Conservation (phyloP, 2,329 filamentous ascomycete species). For the Lachnellula occidentalis region DNA sequence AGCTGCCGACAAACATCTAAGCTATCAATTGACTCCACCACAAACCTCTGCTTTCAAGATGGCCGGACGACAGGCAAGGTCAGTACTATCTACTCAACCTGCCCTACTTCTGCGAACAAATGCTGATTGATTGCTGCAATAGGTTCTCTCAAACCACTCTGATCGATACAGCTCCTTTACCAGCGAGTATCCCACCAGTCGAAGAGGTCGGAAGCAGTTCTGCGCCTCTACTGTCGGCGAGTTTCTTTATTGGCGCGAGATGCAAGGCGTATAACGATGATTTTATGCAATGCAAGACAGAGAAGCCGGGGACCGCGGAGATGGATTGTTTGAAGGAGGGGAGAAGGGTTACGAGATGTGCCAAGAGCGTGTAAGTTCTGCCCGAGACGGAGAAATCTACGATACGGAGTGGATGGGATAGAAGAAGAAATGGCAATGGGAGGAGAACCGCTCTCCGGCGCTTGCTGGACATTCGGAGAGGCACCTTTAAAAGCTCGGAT, state of each 20-base stretch:
- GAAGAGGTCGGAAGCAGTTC: slow-evolving; percentile 90
- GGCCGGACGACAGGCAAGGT: slow-evolving; percentile 28
- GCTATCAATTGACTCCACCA: slow-evolving; percentile 33
- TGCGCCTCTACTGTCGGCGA: slow-evolving; percentile 82
- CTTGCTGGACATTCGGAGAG: neutral
- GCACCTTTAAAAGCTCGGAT: neutral
- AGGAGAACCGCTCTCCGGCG: neutral
- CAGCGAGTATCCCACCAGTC: slow-evolving; percentile 85
- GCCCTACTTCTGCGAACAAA: neutral
- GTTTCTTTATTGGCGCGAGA: slow-evolving; percentile 94
- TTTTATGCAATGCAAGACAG: slow-evolving; percentile 99
- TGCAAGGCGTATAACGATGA: slow-evolving; percentile 97
- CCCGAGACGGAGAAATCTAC: neutral
- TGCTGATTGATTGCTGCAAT: slow-evolving; percentile 31
- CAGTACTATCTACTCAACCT: neutral
- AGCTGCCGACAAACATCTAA: slow-evolving; percentile 18
- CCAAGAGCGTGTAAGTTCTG: slow-evolving; percentile 80
- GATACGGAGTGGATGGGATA: neutral
- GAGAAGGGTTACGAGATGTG: slow-evolving; percentile 92
- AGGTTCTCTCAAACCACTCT: slow-evolving; percentile 95
- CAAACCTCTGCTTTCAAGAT: slow-evolving; percentile 25
- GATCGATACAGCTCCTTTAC: slow-evolving; percentile 93
- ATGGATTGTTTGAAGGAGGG: slow-evolving; percentile 95
- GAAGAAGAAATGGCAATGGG: neutral
- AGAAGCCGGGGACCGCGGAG: slow-evolving; percentile 86